These are phyloP conservation scores for Aspergillus jensenii DNA, from an alignment of 2,329 filamentous ascomycete genomes.

Conservation along the genomic window DNA sequence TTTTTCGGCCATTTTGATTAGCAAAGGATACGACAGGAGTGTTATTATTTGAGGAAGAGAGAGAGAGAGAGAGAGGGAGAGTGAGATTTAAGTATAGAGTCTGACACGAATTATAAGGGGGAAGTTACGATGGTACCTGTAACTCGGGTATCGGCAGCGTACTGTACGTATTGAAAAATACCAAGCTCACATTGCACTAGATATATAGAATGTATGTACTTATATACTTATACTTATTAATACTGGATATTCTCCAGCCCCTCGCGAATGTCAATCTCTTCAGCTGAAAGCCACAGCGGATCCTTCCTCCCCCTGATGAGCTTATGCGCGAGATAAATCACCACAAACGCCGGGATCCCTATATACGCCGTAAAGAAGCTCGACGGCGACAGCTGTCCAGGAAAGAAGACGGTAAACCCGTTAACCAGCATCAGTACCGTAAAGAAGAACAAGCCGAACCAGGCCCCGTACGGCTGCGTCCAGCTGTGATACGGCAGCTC, in stretches of 20 bases:
- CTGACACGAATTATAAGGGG: too few relatives aligned
- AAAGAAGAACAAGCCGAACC: not conserved
- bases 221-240: too few relatives aligned
- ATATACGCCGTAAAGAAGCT: not conserved
- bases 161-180: too few relatives aligned
- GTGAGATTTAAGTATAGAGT: too few relatives aligned
- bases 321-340: not conserved
- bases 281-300: not conserved
- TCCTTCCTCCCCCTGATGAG: not conserved
- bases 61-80: too few relatives aligned
- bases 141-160: too few relatives aligned
- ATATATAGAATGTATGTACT: too few relatives aligned
- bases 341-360: not conserved
- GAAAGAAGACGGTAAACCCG: not conserved
- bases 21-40: too few relatives aligned
- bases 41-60: too few relatives aligned
- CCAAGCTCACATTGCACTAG: too few relatives aligned
- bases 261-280: not conserved
- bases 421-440: not conserved
- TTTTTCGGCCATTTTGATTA: not conserved
- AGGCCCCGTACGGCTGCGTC: not conserved
- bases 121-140: too few relatives aligned
- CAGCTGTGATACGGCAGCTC: not conserved
- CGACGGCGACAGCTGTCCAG: not conserved
- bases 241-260: not conserved